phyloP scores from a whole-genome alignment of 805 yeast genomes.

The Teunomyces gatunensis region DNA sequence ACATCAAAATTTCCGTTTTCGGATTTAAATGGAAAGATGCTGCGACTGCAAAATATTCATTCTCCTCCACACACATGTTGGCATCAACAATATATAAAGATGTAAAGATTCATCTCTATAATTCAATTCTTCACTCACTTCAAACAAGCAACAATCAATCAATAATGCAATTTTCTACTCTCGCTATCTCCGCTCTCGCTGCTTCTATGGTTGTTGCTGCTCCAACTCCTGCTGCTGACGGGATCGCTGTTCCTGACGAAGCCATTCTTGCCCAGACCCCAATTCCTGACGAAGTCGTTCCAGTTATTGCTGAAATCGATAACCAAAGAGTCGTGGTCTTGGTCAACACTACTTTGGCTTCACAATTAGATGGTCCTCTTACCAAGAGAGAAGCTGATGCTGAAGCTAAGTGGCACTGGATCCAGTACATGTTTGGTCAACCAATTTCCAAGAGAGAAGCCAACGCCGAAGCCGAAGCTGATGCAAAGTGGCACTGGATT shows the following conservation, averaged over 20 bases:
- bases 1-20: not conserved
- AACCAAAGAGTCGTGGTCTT: conserved; percentile 11
- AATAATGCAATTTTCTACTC: conserved; percentile 12
- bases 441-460: conserved; percentile 8
- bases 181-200: conserved; percentile 5
- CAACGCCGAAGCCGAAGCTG: conserved; percentile 8
- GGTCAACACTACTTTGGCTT: conserved; percentile 4
- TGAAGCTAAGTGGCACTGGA: conserved; percentile 7
- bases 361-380: conserved; percentile 4
- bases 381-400: conserved; percentile 9
- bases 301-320: conserved; percentile 9
- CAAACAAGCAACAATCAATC: not conserved
- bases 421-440: conserved; percentile 4
- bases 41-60: conserved; percentile 1
- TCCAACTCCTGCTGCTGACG: conserved; percentile 1
- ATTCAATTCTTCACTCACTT: not conserved
- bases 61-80: not conserved
- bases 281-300: conserved; percentile 10
- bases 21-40: not conserved
- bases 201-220: conserved; percentile 9
- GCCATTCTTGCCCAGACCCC: conserved; percentile 10
- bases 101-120: not conserved
- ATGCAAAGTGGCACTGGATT: conserved; percentile 7
- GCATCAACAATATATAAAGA: not conserved
- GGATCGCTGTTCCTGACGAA: conserved; percentile 10